Conservation (phyloP, 2,329 filamentous ascomycete genomes). For the Colletotrichum sp. region DNA sequence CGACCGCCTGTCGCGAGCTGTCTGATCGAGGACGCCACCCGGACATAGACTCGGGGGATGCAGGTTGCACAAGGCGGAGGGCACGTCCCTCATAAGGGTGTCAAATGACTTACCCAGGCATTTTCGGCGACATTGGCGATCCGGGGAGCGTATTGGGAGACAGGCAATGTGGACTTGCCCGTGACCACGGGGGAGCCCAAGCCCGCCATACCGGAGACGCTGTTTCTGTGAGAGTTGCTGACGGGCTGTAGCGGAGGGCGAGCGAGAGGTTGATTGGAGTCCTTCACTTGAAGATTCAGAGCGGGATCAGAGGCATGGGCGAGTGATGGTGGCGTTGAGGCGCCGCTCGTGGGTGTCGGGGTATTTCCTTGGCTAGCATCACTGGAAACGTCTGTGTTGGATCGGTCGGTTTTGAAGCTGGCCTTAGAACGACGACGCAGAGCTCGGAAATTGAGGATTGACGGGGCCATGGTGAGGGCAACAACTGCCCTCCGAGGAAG, state of each 20-base stretch:
- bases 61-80: neutral
- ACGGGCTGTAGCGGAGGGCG: slow-evolving; percentile 43
- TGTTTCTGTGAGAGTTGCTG: slow-evolving; percentile 60
- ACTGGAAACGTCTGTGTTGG: slow-evolving; percentile 60
- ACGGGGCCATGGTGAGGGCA: slow-evolving; percentile 53
- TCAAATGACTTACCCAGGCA: slow-evolving; percentile 72
- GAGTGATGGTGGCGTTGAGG: slow-evolving; percentile 77
- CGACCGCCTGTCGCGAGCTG: neutral
- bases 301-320: slow-evolving; percentile 69
- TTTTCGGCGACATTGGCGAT: slow-evolving; percentile 81
- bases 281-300: slow-evolving; percentile 67
- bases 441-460: slow-evolving; percentile 73
- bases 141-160: slow-evolving; percentile 81
- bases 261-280: slow-evolving; percentile 28
- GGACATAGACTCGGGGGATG: neutral
- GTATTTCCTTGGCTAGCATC: slow-evolving; percentile 66
- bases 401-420: slow-evolving; percentile 71
- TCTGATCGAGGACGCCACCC: neutral
- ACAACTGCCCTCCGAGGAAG: slow-evolving; percentile 4
- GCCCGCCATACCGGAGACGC: slow-evolving; percentile 68
- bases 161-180: slow-evolving; percentile 62
- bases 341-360: slow-evolving; percentile 70
- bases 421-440: slow-evolving; percentile 78
- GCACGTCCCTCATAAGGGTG: neutral
- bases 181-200: slow-evolving; percentile 60